Evolutionary conservation across 2,329 filamentous ascomycete species (phyloP).

Genomic region (Fusarium compactum): DNA sequence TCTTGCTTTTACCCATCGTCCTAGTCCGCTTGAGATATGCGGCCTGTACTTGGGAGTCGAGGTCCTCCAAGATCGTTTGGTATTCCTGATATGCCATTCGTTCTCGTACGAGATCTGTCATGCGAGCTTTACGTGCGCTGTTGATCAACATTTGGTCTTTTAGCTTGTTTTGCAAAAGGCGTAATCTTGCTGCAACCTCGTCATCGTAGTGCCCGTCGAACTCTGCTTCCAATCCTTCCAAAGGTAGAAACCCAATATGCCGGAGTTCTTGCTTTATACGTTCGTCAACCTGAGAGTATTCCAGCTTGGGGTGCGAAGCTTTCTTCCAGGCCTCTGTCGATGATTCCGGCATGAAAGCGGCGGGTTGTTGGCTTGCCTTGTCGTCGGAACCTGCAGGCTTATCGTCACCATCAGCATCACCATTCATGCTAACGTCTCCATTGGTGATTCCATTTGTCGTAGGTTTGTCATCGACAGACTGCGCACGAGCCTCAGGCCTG

Average conservation of each 20-base stretch:
- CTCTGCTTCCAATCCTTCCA: conserved; percentile 74
- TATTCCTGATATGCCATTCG: conserved; percentile 98
- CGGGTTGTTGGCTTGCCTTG: conserved; percentile 68
- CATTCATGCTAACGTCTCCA: conserved; percentile 67
- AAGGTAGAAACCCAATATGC: conserved; percentile 87
- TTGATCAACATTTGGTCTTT: conserved; percentile 88
- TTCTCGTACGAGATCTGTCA: conserved; percentile 89
- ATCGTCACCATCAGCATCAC: conserved; percentile 58
- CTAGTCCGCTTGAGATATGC: conserved; percentile 96
- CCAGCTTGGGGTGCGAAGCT: conserved; percentile 78
- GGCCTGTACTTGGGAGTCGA: conserved; percentile 93
- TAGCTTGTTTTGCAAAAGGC: conserved; percentile 84
- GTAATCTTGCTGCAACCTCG: conserved; percentile 89
- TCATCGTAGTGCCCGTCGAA: conserved; percentile 94
- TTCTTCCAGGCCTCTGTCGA: conserved; percentile 83
- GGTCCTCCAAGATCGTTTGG: conserved; percentile 94
- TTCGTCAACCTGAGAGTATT: conserved; percentile 89
- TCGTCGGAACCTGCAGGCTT: conserved; percentile 52
- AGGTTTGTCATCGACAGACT: conserved; percentile 68
- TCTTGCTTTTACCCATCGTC: conserved; percentile 93
- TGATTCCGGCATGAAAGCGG: conserved; percentile 83
- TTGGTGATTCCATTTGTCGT: conserved; percentile 64
- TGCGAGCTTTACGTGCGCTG: conserved; percentile 86
- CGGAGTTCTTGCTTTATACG: conserved; percentile 91
- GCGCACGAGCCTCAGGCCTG: conserved; percentile 77